Percentiles rank a stretch among this genome's conserved stretches.
These are phyloP conservation scores for Paecilomyces niveus DNA, from an alignment of 2,329 filamentous ascomycete genomes.

Conservation along the genomic window DNA sequence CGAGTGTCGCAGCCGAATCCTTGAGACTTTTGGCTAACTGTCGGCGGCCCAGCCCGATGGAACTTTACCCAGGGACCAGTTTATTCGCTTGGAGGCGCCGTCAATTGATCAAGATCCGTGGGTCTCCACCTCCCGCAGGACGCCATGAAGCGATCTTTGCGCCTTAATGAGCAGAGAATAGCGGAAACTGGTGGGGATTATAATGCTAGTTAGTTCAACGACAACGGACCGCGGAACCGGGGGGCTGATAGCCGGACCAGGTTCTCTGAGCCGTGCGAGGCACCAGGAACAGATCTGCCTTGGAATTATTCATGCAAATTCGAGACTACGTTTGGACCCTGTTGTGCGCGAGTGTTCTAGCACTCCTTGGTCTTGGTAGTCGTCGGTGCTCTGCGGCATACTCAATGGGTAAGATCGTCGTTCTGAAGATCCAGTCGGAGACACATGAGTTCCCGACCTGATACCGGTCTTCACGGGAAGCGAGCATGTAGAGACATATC, in stretches of 20 bases:
- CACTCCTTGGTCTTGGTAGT: not conserved
- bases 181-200: too few relatives aligned
- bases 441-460: not conserved
- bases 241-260: not conserved
- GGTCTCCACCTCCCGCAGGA: not conserved
- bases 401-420: not conserved
- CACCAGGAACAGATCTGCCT: not conserved
- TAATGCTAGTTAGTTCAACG: not conserved
- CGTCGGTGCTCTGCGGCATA: not conserved
- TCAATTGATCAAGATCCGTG: not conserved
- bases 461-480: not conserved
- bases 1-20: not conserved
- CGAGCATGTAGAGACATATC: not conserved
- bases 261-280: not conserved
- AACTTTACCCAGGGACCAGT: not conserved
- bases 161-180: too few relatives aligned
- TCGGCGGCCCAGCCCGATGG: not conserved
- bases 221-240: not conserved
- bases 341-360: not conserved
- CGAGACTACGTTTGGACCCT: not conserved
- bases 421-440: not conserved
- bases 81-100: not conserved
- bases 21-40: not conserved
- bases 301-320: not conserved
- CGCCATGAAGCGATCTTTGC: not conserved